Percentiles rank a stretch among this genome's conserved stretches.
These are phyloP conservation scores for Vanrija sp. DNA, from an alignment of 1,284 basidiomycete genomes.

Conservation along the genomic window DNA sequence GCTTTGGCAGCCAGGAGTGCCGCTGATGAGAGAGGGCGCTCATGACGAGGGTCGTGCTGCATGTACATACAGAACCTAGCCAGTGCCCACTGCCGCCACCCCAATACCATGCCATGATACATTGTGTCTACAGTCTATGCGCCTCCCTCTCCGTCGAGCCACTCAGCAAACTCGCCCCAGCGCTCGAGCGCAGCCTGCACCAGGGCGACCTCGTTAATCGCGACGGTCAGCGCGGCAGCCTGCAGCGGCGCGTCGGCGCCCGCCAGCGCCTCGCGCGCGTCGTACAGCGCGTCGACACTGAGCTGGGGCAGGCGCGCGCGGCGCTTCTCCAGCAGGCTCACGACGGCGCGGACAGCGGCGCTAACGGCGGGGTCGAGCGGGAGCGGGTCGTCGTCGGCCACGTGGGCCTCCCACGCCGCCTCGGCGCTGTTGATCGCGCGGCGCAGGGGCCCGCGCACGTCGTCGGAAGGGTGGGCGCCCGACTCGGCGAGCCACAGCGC, in stretches of 20 bases:
- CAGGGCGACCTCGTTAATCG: conserved; percentile 41
- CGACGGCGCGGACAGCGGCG: not conserved
- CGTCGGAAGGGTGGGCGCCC: not conserved
- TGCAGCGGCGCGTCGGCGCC: conserved; percentile 14
- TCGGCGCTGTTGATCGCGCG: conserved; percentile 7
- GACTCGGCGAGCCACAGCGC: conserved; percentile 8
- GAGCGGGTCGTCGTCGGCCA: not conserved
- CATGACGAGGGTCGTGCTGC: too few species aligned
- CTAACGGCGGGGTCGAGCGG: not conserved
- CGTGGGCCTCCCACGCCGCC: not conserved
- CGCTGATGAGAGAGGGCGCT: too few species aligned
- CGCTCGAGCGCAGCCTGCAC: conserved; percentile 29
- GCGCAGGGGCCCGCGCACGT: conserved; percentile 21
- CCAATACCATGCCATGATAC: too few species aligned
- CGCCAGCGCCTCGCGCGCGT: conserved; percentile 30
- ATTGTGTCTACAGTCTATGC: too few species aligned
- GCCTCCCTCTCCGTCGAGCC: too few species aligned
- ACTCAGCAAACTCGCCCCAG: conserved; percentile 25
- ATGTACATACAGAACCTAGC: too few species aligned
- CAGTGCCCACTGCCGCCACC: too few species aligned
- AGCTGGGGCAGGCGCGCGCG: conserved; percentile 5
- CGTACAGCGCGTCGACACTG: conserved; percentile 24
- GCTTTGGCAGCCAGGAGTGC: too few species aligned
- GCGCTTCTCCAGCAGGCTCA: not conserved
- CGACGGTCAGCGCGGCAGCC: conserved; percentile 39